These are phyloP conservation scores for Kodamaea laetipori DNA, from an alignment of 805 yeast species.

Conservation along the genomic window DNA sequence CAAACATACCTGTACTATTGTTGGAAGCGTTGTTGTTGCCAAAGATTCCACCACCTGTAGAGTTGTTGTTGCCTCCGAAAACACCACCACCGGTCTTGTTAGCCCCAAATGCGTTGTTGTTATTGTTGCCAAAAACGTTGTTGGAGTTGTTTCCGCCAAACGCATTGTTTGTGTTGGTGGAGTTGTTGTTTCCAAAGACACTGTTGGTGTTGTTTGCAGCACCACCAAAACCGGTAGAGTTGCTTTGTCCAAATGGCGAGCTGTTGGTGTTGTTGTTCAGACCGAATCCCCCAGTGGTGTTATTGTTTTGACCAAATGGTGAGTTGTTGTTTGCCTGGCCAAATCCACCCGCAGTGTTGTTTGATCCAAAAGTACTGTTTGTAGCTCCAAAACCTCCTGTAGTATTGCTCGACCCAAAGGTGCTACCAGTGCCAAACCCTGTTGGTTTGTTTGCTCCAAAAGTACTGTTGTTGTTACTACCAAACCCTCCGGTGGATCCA, in stretches of 20 bases:
- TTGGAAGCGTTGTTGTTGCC: constrained; percentile 20
- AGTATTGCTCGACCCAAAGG: neutral
- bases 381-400: too few relatives aligned
- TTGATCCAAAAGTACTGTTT: constrained; percentile 28
- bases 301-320: constrained; percentile 13
- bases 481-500: neutral
- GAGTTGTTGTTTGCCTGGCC: neutral
- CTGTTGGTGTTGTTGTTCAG: constrained; percentile 21
- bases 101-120: constrained; percentile 40
- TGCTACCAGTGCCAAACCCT: neutral
- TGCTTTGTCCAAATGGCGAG: constrained; percentile 30
- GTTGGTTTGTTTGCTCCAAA: constrained; percentile 21
- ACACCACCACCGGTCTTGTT: constrained; percentile 25
- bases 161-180: constrained; percentile 14
- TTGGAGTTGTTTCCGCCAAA: constrained; percentile 14
- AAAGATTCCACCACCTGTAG: constrained; percentile 18
- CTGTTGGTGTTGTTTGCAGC: constrained; percentile 24
- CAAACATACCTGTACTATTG: constrained; percentile 14
- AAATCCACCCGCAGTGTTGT: constrained; percentile 24
- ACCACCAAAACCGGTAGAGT: constrained; percentile 22
- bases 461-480: constrained; percentile 14
- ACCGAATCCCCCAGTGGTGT: constrained; percentile 22
- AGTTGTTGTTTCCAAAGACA: constrained; percentile 26
- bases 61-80: constrained; percentile 14
- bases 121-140: constrained; percentile 7